Conservation (phyloP, 2,329 filamentous ascomycete genomes). For the Monilinia fructicola region DNA sequence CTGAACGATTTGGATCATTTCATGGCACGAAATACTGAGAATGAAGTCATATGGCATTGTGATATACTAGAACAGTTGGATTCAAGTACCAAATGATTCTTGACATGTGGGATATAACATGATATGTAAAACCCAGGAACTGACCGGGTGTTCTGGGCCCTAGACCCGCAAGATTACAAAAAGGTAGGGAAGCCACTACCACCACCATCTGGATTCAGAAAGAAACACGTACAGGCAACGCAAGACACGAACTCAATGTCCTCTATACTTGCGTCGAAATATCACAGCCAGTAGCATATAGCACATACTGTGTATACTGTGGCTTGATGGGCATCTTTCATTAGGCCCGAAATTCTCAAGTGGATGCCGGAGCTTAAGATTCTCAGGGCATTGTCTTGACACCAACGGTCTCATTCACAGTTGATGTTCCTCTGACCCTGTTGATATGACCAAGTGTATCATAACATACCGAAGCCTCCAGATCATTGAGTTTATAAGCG, state of each 20-base stretch:
- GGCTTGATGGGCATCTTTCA: too few relatives aligned
- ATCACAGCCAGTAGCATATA: too few relatives aligned
- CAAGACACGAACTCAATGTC: background rate
- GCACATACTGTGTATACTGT: background rate
- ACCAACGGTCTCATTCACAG: too few relatives aligned
- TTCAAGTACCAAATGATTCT: background rate
- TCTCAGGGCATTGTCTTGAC: too few relatives aligned
- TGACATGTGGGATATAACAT: background rate
- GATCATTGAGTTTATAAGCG: too few relatives aligned
- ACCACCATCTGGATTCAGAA: too few relatives aligned
- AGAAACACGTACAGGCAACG: background rate
- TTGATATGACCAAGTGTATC: too few relatives aligned
- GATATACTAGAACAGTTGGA: too few relatives aligned
- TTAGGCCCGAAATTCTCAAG: too few relatives aligned
- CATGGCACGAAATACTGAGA: background rate
- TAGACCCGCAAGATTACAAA: background rate
- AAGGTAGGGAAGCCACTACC: background rate
- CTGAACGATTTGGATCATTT: background rate
- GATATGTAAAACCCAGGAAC: background rate
- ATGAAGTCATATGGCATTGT: background rate
- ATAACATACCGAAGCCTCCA: too few relatives aligned
- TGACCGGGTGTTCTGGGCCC: background rate
- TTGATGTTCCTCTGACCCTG: too few relatives aligned
- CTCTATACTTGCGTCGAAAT: background rate
- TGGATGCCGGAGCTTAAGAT: too few relatives aligned